Base-by-base conservation (phyloP, 2,329 filamentous ascomycete species). In the Acrocalymma vagum region DNA sequence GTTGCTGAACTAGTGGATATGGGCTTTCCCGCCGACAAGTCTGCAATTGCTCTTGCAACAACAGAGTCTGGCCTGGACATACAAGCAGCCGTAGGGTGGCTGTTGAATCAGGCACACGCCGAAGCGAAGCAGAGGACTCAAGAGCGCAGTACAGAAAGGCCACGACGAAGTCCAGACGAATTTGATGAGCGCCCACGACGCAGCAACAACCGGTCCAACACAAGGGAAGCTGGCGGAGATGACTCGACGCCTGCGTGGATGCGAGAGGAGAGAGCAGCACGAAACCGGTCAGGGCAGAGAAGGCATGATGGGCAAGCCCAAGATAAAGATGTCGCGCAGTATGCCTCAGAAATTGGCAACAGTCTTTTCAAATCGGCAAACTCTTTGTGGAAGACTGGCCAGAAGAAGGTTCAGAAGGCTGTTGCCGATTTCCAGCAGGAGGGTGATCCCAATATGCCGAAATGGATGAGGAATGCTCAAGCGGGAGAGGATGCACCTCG, bases 281-380 rank as follows among this genome's bases (percentile, higher is more conserved):
- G 76, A 16, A 76, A 75, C 26, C 65, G 63, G 9, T 77, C 78
- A 30, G 72, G 73, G 17, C 72, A 76, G 13, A 72, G 78, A 39
- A 70, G 67, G 53, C 67, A 69, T 48, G 80, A 86, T 34, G 81
- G 73, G 42, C 72, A 74, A 4, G 77, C 76, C 8, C 75, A 65
- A 40, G 88, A 91, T 2, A 84, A 78, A 37, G 93, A 96, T 57
- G 78, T 95, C 40, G 78, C 89, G 11, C 90, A 93, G 61, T 81
- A 87, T 28, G 93, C 93, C 3, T 84, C 90, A 5, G 87, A 92
- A 22, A 79, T 97, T 62, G 89, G 94, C 1, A 90, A 76, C 29
- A 95, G 81, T 48, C 72, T 99, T 9, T 85, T 97, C 69, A 99
- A 99, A 68, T 94, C 92, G 3, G 94, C 94, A 2, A 95, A 95